Base-by-base conservation (phyloP, 1,139 yeast species). In the Lipomyces yarrowii region DNA sequence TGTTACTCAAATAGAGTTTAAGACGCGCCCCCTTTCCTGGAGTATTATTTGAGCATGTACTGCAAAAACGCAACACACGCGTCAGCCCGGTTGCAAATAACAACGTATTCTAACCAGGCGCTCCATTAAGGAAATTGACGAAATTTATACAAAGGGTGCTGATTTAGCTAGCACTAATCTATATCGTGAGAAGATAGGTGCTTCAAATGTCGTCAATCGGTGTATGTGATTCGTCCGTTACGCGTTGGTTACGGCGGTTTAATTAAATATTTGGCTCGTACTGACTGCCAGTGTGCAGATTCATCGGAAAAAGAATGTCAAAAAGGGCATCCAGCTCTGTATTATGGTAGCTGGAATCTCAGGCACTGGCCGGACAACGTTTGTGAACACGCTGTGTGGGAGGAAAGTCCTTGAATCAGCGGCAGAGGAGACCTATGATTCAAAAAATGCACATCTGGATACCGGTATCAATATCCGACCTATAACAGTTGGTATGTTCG, bases 311-410 rank as follows among this genome's bases (percentile, higher is more conserved):
- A 90, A 90, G 76, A 96, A 91, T 74, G 87, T 89, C 74, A 89
- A 88, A 76, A 89, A 91, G 75, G 97, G 96, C 59, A 84, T 91
- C 73, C 88, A 91, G 73, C 91, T 92, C 75, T 87, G 91, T 55
- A 75, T 92, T 62, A 84, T 92, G 88, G 85, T 91, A 13, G 87
- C 88, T 42, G 98, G 98, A 4, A 81, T 83, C 11, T 80, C 87
- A 13, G 96, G 97, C 2, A 82, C 88, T 0, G 98, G 98, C 3
- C 91, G 92, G 76, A 84, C 96, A 2, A 87, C 96, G 0, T 91
- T 92, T 73, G 82, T 91, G 69, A 91, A 91, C 78, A 86, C 96
- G 61, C 79, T 93, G 63, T 93, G 98, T 80, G 97, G 96, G 58
- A 96, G 94, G 70, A 87, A 89, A 72, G 88, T 87, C 52, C 88